Evolutionary conservation across 495 filamentous ascomycete genomes (phyloP), one percentile per base, ranked within the genome.

Genomic region (Talaromyces stipitatus): DNA sequence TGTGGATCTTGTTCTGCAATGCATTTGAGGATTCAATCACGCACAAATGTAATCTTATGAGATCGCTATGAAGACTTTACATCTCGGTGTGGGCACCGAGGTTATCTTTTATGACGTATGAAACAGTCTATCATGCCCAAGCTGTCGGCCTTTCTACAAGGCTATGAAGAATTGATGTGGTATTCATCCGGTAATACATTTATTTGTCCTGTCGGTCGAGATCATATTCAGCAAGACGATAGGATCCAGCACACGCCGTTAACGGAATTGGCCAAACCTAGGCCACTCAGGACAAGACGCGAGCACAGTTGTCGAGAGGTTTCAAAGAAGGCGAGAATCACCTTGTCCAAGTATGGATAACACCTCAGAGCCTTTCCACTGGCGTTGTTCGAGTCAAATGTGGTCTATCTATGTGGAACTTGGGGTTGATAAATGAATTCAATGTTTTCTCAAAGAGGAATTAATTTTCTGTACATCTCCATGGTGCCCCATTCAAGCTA

Each of bases 1-100:
- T 27, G 72, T 96, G 28, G 94, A 95, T 58, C 72, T 96, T 56
- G 81, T 91, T 22, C 73, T 91, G 61, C 84, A 85, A 62, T 82
- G 82, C 58, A 67, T 88, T 47, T 87, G 66, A 75, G 57, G 28
- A 4, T n/a, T n/a, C n/a, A 4, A 5, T 0, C 6, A n/a, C n/a
- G n/a, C n/a, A n/a, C n/a, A n/a, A n/a, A n/a, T n/a, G n/a, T 45
- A 10, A 45, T 45, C 8, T 45, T 33, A 12, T 33, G 30, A 12
- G 30, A 33, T 12, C 12, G 12, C n/a, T n/a, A n/a, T n/a, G n/a
- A n/a, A n/a, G n/a, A n/a, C n/a, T n/a, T n/a, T n/a, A n/a, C n/a
- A n/a, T n/a, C n/a, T n/a, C n/a, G n/a, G n/a, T n/a, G n/a, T n/a
- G n/a, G n/a, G n/a, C n/a, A n/a, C n/a, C n/a, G n/a, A n/a, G n/a